Evolutionary conservation across 345 rosid genomes (phyloP).

Genomic region (Trapa bicornis): DNA sequence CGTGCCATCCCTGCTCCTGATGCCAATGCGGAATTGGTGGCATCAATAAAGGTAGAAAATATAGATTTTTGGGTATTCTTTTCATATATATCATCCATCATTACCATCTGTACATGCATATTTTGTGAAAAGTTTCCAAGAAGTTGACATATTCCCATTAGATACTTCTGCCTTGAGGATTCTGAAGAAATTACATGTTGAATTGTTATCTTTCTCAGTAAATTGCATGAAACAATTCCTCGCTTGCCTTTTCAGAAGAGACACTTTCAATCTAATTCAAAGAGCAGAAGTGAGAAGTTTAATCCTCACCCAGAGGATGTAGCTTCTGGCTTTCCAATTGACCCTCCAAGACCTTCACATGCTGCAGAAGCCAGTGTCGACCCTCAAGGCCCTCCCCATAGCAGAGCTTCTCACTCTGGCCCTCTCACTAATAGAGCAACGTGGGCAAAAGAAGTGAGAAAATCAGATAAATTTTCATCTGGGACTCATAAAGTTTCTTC

Average conservation of each 20-base stretch:
- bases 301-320: constrained; percentile 95
- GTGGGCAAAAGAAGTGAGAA: constrained; percentile 60
- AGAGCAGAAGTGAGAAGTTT: constrained; percentile 95
- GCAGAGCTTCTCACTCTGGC: constrained; percentile 89
- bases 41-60: constrained; percentile 69
- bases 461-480: constrained; percentile 38
- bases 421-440: constrained; percentile 72
- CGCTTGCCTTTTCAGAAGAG: constrained; percentile 50
- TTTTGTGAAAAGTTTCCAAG: no score
- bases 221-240: background rate
- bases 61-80: background rate
- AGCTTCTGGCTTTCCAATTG: constrained; percentile 97
- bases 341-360: constrained; percentile 89
- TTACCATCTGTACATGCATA: no score
- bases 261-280: constrained; percentile 52
- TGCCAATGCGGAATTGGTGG: constrained; percentile 78
- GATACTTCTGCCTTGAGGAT: no score
- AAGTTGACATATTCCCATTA: background rate
- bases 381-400: constrained; percentile 52
- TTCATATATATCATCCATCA: background rate
- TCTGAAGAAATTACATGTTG: background rate
- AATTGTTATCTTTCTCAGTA: background rate
- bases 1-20: constrained; percentile 94
- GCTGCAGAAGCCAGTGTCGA: constrained; percentile 47
- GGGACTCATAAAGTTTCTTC: constrained; percentile 48